Evolutionary conservation across 129 eudicot genomes (phyloP), one percentile per base, ranked within the genome.

Genomic region (Flaveria ramosissima): DNA sequence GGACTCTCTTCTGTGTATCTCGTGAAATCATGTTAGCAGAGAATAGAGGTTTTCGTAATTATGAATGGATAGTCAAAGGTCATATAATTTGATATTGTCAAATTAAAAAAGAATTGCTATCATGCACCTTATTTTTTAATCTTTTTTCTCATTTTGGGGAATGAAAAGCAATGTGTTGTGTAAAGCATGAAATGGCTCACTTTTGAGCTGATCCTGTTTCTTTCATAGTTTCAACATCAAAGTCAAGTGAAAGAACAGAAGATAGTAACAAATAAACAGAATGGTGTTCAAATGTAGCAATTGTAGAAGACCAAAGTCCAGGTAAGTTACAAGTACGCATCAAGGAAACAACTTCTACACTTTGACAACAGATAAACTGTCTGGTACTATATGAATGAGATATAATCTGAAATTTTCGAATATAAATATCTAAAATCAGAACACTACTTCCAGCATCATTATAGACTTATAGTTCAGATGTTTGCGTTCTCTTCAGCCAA

Each of bases 401-500:
- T 19, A 71, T 15, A 56, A 56, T 19, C 27, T 56, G 27, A 7
- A 7, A 17, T 56, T 19, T 19, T 20, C 14, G 2, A n/a, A n/a
- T 30, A 1, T 47, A 30, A 50, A 47, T 24, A 24, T 70, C 21
- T 43, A 70, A 12, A 70, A 26, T 24, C 46, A 50, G 62, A 16
- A 32, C 21, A 50, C 39, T 26, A 11, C 45, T 15, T 71, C 26
- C 62, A 71, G 51, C 62, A 71, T 50, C 51, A 32, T 50, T 32
- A 16, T 27, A 48, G 24, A 7, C 47, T 30, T 23, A 70, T 26
- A 50, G 24, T 15, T 71, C 46, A 71, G 62, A 50, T 17, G 24
- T 9, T 27, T 19, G 32, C 52, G 30, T 32, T 72, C 67, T 72
- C 51, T 72, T 20, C 32, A 71, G 50, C 36, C 63, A 71, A 72